These are phyloP conservation scores for Beauveria rudraprayagi DNA, from an alignment of 2,329 filamentous ascomycete species.

Conservation along the genomic window DNA sequence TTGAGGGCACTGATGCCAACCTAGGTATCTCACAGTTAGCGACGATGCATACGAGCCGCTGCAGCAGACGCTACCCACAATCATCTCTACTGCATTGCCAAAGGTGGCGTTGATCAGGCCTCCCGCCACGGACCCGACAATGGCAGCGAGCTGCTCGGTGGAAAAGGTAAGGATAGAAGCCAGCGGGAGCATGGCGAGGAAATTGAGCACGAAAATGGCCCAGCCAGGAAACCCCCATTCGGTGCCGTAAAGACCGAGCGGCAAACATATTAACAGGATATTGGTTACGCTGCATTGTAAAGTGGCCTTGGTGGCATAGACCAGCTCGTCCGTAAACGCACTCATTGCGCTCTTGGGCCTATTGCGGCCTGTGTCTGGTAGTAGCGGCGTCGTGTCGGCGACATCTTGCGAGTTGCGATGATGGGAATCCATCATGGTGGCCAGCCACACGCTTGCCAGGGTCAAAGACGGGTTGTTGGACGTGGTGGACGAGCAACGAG, in stretches of 20 bases:
- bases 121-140: constrained; percentile 53
- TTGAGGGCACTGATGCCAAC: constrained; percentile 11
- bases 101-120: constrained; percentile 59
- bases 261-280: constrained; percentile 55
- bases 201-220: constrained; percentile 53
- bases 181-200: constrained; percentile 55
- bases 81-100: constrained; percentile 58
- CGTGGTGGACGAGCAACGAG: neutral
- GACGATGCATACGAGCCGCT: neutral
- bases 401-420: neutral
- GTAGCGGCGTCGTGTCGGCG: constrained; percentile 5
- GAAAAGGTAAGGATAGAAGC: constrained; percentile 56
- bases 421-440: constrained; percentile 2
- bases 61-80: constrained; percentile 31
- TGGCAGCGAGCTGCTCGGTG: constrained; percentile 53
- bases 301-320: constrained; percentile 8
- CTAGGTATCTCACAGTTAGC: neutral
- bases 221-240: constrained; percentile 33
- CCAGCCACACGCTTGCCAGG: neutral
- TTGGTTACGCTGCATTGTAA: constrained; percentile 29
- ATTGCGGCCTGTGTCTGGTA: neutral
- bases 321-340: neutral
- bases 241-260: constrained; percentile 51
- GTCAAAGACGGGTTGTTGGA: neutral
- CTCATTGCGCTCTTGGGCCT: neutral